Evolutionary conservation across 73 alveolate genomes (phyloP).

Genomic region (Paramecium primaurelia): DNA sequence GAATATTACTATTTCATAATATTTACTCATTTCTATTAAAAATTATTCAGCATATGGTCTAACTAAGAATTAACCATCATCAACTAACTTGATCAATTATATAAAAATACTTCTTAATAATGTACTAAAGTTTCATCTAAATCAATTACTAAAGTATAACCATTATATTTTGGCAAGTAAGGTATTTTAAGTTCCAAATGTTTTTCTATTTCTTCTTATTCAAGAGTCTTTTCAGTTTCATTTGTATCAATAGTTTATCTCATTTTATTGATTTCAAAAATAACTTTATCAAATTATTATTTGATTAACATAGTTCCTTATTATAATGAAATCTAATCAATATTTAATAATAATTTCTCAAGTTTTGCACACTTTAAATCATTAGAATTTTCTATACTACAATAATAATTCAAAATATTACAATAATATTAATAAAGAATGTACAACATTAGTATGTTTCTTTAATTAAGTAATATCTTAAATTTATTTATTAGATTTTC

Average conservation of each 20-base stretch:
- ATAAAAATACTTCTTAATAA: conserved; percentile 18
- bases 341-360: not conserved
- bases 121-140: conserved; percentile 45
- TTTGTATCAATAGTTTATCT: not conserved
- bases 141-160: conserved; percentile 16
- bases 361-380: not conserved
- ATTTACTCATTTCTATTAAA: conserved; percentile 70
- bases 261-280: not conserved
- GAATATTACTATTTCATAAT: conserved; percentile 85
- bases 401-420: not conserved
- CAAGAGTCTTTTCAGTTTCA: not conserved
- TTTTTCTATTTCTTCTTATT: not conserved
- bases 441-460: conserved; percentile 1
- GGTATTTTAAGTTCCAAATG: not conserved
- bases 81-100: conserved; percentile 16
- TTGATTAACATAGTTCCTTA: not conserved
- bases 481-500: not conserved
- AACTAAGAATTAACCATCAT: conserved; percentile 71
- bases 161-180: not conserved
- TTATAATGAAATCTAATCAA: not conserved
- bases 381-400: not conserved
- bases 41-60: conserved; percentile 92
- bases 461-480: conserved; percentile 6
- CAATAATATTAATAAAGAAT: conserved; percentile 3
- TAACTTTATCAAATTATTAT: not conserved